These are phyloP conservation scores for Viridothelium virens DNA, from an alignment of 495 filamentous ascomycete species.

Conservation along the genomic window DNA sequence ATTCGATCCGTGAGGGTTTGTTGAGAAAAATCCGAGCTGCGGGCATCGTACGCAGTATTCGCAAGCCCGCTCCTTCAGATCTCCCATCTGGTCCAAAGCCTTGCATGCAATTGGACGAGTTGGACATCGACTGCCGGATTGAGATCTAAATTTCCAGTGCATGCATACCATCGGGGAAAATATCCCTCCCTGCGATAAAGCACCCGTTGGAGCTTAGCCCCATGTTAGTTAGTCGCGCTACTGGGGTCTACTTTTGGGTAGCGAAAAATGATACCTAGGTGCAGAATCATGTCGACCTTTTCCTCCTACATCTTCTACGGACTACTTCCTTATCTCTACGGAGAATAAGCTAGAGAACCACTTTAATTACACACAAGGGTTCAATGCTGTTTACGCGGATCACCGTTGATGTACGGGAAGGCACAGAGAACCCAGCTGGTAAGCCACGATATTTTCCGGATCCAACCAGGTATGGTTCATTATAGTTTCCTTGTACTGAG, in stretches of 20 bases:
- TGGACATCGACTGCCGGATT: neutral
- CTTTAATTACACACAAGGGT: neutral
- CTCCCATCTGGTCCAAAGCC: neutral
- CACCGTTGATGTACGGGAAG: neutral
- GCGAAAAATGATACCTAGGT: no score
- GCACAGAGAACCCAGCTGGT: neutral
- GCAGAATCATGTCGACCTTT: neutral
- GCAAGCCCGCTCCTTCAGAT: neutral
- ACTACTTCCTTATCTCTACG: neutral
- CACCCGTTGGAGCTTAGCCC: no score
- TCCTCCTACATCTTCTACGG: neutral
- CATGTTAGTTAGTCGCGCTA: no score
- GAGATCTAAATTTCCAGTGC: neutral
- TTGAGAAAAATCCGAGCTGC: no score
- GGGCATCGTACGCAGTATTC: no score
- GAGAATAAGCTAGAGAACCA: neutral
- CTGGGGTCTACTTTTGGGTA: no score
- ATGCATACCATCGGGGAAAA: neutral
- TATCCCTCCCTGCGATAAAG: no score
- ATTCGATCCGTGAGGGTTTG: neutral
- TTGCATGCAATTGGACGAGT: neutral
- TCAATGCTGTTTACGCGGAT: neutral
- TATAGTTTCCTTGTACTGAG: no score
- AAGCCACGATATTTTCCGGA: neutral
- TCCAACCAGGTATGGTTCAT: no score